Base-by-base conservation (phyloP, 495 filamentous ascomycete species). In the Pyrenula massariospora region DNA sequence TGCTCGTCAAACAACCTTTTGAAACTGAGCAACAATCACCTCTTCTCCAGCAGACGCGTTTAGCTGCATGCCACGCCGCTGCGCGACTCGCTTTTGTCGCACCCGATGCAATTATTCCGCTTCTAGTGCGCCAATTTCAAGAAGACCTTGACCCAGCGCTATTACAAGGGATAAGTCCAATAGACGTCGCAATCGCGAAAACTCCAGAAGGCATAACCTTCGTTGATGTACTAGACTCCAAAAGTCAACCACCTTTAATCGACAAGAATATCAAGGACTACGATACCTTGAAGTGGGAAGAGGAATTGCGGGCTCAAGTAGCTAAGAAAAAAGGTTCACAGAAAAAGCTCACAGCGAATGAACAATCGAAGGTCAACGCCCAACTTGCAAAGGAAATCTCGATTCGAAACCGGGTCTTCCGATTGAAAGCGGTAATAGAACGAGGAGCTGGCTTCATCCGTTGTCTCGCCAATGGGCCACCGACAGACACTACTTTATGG, bases 231-330 rank as follows among this genome's bases (percentile, higher is more conserved):
- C 76, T 98, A 2, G 87, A 85, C 25, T 87, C 83, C 62, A 92
- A 92, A 66, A 72, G 74, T 1, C 82, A 84, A 61, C 77, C 74
- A 51, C 74, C 76, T n/a, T 63, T 80, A 12, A 79, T 87, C 8
- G 81, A 88, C 63, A 96, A 88, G 68, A 96, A 86, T 61, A 83
- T 76, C 21, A 96, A 88, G 66, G 93, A 97, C 66, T 95, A 96
- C 59, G 87, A 97, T 62, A 95, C 88, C 0, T 65, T 96, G 53
- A 96, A 96, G 70, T 98, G 93, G 93, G 93, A 98, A 68, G 84
- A 88, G 63, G 93, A 97, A 56, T 78, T 97, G n/a, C 73, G 91
- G 52, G 79, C 81, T 31, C 90, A 97, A 63, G 72, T 98, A 48
- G 91, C 89, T 22, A 76, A 88, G 61, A 98, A 96, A 76, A 93